These are phyloP conservation scores for Venturia oleaginea DNA, from an alignment of 2,329 filamentous ascomycete species.

Conservation along the genomic window DNA sequence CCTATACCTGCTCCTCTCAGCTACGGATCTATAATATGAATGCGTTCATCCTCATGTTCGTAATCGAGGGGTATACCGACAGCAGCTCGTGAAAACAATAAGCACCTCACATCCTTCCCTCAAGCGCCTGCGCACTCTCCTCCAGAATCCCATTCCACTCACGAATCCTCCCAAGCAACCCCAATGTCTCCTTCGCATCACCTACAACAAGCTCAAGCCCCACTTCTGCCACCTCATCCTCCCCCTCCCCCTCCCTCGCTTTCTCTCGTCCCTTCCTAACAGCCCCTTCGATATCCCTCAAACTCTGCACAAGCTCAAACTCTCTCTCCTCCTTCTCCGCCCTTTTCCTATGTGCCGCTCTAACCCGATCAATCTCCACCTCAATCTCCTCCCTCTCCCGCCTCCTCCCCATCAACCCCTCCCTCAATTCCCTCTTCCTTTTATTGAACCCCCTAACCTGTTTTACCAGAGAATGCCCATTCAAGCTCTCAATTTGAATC, in stretches of 20 bases:
- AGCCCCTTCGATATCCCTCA: constrained; percentile 20
- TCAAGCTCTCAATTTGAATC: constrained; percentile 43
- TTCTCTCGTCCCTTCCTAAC: constrained; percentile 22
- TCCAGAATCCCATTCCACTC: constrained; percentile 28
- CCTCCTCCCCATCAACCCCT: constrained; percentile 39
- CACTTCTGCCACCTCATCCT: constrained; percentile 22
- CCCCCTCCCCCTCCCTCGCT: constrained; percentile 17
- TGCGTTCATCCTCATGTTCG: neutral
- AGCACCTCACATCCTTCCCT: neutral
- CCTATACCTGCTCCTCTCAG: neutral
- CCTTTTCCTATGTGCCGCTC: constrained; percentile 24
- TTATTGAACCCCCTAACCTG: constrained; percentile 37
- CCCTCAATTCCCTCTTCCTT: constrained; percentile 37
- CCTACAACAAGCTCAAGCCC: constrained; percentile 26
- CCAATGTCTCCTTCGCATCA: constrained; percentile 23
- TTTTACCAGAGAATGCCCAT: constrained; percentile 37
- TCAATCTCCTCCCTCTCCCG: constrained; percentile 40
- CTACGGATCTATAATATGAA: neutral
- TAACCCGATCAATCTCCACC: constrained; percentile 40
- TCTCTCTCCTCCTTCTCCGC: constrained; percentile 23
- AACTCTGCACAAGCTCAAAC: constrained; percentile 1
- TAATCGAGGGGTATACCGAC: neutral
- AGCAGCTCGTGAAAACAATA: neutral
- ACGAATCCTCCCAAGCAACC: constrained; percentile 23
- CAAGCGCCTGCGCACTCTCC: constrained; percentile 20